Base-by-base conservation (phyloP, 768 basidiomycete genomes). In the Coprinopsis marcescibilis region DNA sequence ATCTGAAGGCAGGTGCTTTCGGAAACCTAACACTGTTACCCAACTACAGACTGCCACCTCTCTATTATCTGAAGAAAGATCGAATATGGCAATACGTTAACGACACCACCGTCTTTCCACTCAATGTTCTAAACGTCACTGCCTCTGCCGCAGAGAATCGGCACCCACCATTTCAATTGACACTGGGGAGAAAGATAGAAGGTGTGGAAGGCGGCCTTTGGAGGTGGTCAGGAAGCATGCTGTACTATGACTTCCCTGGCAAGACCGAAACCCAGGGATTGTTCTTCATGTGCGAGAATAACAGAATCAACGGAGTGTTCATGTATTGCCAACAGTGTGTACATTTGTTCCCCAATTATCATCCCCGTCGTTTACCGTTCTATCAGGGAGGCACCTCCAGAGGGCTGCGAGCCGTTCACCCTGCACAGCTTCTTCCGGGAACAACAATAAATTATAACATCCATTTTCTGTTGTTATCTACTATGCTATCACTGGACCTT, bases 81-180 rank as follows among this genome's bases (percentile, higher is more conserved):
- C 71, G 74, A 40, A 66, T 83, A 20, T 78, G 69, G 65, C 73
- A 76, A 42, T 71, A 70, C 55, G 66, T 69, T 45, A 83, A 84
- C 58, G 75, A 76, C 43, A 71, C 77, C 0, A 66, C 73, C 13
- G 76, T 83, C 43, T 68, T 72, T 46, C 71, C 72, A 42, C 74
- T 82, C 35, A 77, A 75, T 51, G 66, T 79, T 29, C 57, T 73
- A 30, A 83, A 83, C 51, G 65, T 69, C 6, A 80, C 78, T 4
- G 52, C 57, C 24, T 59, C 63, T 8, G 24, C 25, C 4, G 7
- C 11, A 4, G 37, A 26, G 1, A 2, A 32, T 10, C 17, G 21
- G 11, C 33, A 27, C 8, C 60, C 70, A 13, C 76, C 77, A 7
- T 62, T 80, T 43, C 78, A 78, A 56, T 57, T 83, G 29, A 59